Conservation (phyloP, 331 rosid species). For the Telfairia occidentalis region DNA sequence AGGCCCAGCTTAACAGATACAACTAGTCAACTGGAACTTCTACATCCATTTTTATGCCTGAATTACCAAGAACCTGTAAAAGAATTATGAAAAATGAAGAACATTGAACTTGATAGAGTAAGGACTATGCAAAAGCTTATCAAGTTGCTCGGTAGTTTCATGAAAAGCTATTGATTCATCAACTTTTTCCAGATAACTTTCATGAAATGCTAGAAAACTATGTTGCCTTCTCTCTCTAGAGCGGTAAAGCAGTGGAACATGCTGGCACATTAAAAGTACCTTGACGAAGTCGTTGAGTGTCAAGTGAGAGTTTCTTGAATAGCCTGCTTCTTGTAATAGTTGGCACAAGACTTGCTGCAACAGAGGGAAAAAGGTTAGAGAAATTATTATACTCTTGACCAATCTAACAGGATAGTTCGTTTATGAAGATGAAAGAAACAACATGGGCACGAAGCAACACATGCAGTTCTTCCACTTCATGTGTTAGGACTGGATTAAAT, state of each 20-base stretch:
- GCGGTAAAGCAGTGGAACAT: background rate
- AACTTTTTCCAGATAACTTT: background rate
- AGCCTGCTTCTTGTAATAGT: slow-evolving; percentile 67
- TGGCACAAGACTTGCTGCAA: slow-evolving; percentile 56
- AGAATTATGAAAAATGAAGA: background rate
- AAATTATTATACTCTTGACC: background rate
- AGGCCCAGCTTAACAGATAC: background rate
- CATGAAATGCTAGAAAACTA: background rate
- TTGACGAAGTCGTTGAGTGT: slow-evolving; percentile 54
- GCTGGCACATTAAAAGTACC: slow-evolving; percentile 24
- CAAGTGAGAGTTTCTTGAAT: slow-evolving; percentile 49
- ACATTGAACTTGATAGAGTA: background rate
- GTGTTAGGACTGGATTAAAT: background rate
- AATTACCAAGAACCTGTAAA: slow-evolving; percentile 51
- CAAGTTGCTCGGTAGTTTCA: background rate
- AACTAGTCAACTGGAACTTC: slow-evolving; percentile 62
- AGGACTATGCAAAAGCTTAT: background rate
- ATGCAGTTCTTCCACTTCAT: background rate
- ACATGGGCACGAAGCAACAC: background rate
- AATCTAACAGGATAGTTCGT: background rate
- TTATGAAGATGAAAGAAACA: background rate
- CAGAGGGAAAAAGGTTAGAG: background rate
- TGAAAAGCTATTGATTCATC: background rate
- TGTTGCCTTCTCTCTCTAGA: background rate
- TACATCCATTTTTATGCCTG: slow-evolving; percentile 57